Evolutionary conservation across 2,329 filamentous ascomycete species (phyloP).

Genomic region (Sporothrix dimorphospora): DNA sequence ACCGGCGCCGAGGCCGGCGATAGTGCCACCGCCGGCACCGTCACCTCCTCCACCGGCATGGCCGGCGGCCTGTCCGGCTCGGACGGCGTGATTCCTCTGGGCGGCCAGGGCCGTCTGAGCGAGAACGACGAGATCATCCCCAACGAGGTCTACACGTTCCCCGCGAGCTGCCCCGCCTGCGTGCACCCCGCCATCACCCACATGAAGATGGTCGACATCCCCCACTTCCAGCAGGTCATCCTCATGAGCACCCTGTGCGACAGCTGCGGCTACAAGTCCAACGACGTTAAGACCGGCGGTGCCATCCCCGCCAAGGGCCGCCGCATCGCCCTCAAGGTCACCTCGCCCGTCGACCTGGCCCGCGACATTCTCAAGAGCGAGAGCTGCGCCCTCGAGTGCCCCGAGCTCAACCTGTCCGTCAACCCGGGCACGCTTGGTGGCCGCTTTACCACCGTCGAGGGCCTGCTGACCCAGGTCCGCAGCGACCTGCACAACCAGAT

Average conservation of each 20-base stretch:
- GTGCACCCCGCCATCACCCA: constrained; percentile 83
- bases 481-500: constrained; percentile 87
- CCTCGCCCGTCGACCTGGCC: constrained; percentile 70
- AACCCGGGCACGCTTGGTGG: constrained; percentile 94
- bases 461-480: constrained; percentile 87
- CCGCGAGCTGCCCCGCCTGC: constrained; percentile 89
- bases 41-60: constrained; percentile 31
- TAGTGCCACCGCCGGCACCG: constrained; percentile 24
- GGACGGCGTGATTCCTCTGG: constrained; percentile 56
- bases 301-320: constrained; percentile 85
- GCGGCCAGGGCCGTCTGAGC: constrained; percentile 43
- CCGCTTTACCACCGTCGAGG: constrained; percentile 95
- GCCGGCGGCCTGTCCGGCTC: constrained; percentile 45
- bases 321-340: constrained; percentile 76
- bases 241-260: constrained; percentile 94
- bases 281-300: constrained; percentile 97
- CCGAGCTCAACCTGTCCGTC: constrained; percentile 83
- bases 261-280: constrained; percentile 89
- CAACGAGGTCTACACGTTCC: constrained; percentile 91
- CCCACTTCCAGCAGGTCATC: constrained; percentile 96
- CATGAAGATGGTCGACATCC: constrained; percentile 99
- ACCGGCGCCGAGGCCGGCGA: constrained; percentile 53
- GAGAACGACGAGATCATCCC: constrained; percentile 81
- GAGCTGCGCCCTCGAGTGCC: constrained; percentile 82
- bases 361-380: constrained; percentile 97